Base-by-base conservation (phyloP, 192 early-diverging fungal species). In the Helicostylum pulchrum region DNA sequence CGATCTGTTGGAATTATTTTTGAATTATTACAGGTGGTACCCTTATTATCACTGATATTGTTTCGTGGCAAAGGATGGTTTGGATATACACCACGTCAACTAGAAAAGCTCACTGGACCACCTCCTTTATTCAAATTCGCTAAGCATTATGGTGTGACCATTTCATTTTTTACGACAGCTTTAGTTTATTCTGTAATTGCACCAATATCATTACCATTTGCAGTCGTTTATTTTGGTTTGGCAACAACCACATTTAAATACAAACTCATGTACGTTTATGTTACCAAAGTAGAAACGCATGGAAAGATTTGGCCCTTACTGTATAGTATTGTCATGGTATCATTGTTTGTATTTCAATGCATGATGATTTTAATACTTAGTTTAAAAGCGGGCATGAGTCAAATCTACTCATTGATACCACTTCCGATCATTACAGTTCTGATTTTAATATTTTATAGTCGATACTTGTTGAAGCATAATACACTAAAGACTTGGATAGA, bases 71-170 rank as follows among this genome's bases (percentile, higher is more conserved):
- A 39, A 81, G 81, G 61, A 72, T 17, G 46, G 17, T 48, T 17
- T 48, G 46, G 46, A 48, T 79, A 17, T 57, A 87, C 87, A 15
- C 87, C 90, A 11, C 84, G 90, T 44, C 83, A 92, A 71, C 68
- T 86, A 30, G 79, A 68, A 76, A 77, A 32, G 58, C 78, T 17
- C 71, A 83, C 36, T 20, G 20, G 10, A 12, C 43, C 39, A 47
- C 85, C 88, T 17, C 83, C 82, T 1, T 81, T 83, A 57, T 87
- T 91, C 73, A 86, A 87, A 64, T 90, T 86, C 58, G 79, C 86
- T 12, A 78, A 80, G 0, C 77, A 82, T 51, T 89, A 90, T 65
- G 86, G 85, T 48, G 60, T 83, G 11, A 78, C 85, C 21, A 56
- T 88, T 59, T 89, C 86, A 65, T 77, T 90, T 21, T 83, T 90